These are phyloP conservation scores for Fusarium napiforme DNA, from an alignment of 2,329 filamentous ascomycete genomes.

Conservation along the genomic window DNA sequence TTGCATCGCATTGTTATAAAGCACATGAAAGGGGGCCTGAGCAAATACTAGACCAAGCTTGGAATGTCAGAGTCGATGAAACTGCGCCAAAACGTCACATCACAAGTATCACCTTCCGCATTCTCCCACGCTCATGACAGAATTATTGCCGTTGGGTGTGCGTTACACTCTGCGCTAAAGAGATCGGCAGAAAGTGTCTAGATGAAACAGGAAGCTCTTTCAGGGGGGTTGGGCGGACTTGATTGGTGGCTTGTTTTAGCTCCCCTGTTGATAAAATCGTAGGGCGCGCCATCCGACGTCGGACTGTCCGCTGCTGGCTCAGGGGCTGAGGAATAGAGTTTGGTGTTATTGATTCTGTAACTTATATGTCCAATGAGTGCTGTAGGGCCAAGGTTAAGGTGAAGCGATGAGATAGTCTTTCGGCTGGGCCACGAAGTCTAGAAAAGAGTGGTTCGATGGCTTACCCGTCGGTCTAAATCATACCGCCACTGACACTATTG, in stretches of 20 bases:
- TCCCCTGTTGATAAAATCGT: not conserved
- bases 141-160: not conserved
- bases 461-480: not conserved
- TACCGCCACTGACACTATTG: not conserved
- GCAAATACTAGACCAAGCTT: not conserved
- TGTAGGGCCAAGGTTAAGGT: too few relatives aligned
- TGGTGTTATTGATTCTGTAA: not conserved
- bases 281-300: not conserved
- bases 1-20: not conserved
- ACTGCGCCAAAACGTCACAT: not conserved
- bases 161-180: not conserved
- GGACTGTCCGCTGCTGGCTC: not conserved
- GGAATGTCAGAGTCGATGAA: not conserved
- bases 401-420: not conserved
- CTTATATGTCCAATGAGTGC: not conserved
- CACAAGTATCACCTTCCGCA: not conserved
- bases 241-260: not conserved
- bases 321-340: not conserved
- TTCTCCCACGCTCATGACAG: not conserved
- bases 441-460: not conserved
- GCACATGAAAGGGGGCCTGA: not conserved
- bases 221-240: fast-evolving
- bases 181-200: not conserved
- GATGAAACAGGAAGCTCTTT: not conserved
- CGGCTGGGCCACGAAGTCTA: not conserved